Base-by-base conservation (phyloP, 805 yeast species). In the Metschnikowia arizonensis region DNA sequence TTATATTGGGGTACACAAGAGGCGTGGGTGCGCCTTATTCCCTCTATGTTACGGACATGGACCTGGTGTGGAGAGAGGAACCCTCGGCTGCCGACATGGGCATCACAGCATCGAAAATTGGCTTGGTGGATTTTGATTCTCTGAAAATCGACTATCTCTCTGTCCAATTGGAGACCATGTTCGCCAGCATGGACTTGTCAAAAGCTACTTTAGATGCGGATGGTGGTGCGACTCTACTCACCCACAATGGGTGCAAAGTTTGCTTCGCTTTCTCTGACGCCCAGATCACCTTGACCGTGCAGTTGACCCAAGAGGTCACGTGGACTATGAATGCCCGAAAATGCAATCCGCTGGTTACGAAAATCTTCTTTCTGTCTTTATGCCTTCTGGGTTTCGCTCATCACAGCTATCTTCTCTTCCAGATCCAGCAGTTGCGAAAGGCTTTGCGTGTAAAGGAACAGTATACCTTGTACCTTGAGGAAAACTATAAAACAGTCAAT, bases 401-500 rank as follows among this genome's bases (percentile, higher is more conserved):
- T 44, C 62, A 62, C 37, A 42, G 50, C 26, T 55, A 49, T 35
- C 46, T 60, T n/a, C 32, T 42, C 21, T 45, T 50, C 31, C 54
- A 62, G 43, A 43, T 59, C 7, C 38, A 46, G 4, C 46, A 50
- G 15, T 49, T 69, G 37, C 55, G 62, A 30, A 47, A 46, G 5
- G 34, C 57, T 11, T 42, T 68, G 3, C 47, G 49, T 2, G 50
- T 47, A 5, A 66, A 65, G 44, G 74, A 69, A 44, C 55, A 58
- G 23, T 69, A 65, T 48, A 59, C 54, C 37, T 52, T 50, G 46
- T 70, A 63, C 33, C 53, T 69, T 32, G 50, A 58, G 23, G 69
- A 65, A 36, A 70, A 68, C 50, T 66, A 65, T 49, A 62, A 56
- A 44, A 57, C 61, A 3, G 53, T 63, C 32, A 65, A 66, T 44